Conservation (phyloP, 345 rosid genomes). For the Salix arbutifolia region DNA sequence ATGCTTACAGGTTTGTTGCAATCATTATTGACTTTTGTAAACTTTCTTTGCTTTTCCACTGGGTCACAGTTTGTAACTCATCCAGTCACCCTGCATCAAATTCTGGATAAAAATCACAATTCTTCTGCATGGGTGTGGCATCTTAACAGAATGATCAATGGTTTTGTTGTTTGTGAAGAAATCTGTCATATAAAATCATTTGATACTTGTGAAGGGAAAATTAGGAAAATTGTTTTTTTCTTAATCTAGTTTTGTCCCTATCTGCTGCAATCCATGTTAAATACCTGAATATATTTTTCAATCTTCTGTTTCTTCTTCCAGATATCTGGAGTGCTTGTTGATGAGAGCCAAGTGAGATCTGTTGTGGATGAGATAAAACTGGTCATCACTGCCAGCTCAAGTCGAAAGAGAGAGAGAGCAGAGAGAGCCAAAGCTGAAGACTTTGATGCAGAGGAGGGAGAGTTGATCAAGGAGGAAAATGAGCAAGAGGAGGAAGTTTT, state of each 20-base stretch:
- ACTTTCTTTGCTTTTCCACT: not conserved
- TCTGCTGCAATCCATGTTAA: not conserved
- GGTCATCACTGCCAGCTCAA: conserved; percentile 93
- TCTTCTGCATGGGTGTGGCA: not conserved
- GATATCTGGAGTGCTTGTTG: conserved; percentile 80
- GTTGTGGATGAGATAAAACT: conserved; percentile 88
- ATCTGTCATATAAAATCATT: not conserved
- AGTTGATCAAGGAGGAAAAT: conserved; percentile 96
- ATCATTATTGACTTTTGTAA: not conserved
- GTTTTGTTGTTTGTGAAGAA: not conserved
- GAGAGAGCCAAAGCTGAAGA: conserved; percentile 96
- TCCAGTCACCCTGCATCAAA: not conserved
- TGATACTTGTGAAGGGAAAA: not conserved
- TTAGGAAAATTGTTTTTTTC: not conserved
- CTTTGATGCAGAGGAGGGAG: conserved; percentile 97
- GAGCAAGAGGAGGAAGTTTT: conserved; percentile 99
- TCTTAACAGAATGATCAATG: not conserved
- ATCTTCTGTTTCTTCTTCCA: conserved; percentile 32
- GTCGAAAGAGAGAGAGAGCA: conserved; percentile 87
- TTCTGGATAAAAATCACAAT: not conserved
- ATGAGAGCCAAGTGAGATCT: conserved; percentile 82
- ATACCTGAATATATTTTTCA: not conserved
- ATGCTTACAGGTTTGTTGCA: conserved; percentile 78
- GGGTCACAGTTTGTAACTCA: not conserved
- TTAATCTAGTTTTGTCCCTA: not conserved